Percentiles rank a stretch among this genome's conserved stretches.
Conservation (phyloP, 371 early-diverging fungal genomes). For the Mucor mucedo region DNA sequence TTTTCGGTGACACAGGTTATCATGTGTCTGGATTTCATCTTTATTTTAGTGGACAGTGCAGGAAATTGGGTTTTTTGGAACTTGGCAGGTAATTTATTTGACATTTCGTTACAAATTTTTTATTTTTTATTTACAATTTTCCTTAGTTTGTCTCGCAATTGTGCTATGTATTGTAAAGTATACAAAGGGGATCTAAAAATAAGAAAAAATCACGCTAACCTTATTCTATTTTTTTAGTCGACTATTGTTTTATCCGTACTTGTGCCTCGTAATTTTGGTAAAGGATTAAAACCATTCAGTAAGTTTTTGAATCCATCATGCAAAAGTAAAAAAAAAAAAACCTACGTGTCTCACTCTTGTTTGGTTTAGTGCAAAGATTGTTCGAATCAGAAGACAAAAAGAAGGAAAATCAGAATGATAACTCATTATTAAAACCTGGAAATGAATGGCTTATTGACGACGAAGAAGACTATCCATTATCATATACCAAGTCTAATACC, state of each 20-base stretch:
- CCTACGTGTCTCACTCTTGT: neutral
- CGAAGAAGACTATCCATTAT: constrained; percentile 19
- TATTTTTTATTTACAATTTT: neutral
- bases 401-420: constrained; percentile 5
- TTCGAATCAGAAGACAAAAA: constrained; percentile 16
- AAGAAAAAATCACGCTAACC: neutral
- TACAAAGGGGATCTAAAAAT: neutral
- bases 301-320: constrained; percentile 15
- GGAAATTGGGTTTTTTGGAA: constrained; percentile 56
- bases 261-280: constrained; percentile 47
- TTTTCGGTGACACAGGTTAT: constrained; percentile 40
- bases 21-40: constrained; percentile 46
- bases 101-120: neutral
- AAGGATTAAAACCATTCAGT: constrained; percentile 54
- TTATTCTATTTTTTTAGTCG: constrained; percentile 16
- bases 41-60: constrained; percentile 48
- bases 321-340: neutral
- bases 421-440: neutral
- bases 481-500: neutral
- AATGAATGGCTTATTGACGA: constrained; percentile 39
- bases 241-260: constrained; percentile 39
- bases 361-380: constrained; percentile 26
- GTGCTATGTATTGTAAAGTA: constrained; percentile 44
- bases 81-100: constrained; percentile 43
- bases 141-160: constrained; percentile 50